Base-by-base conservation (phyloP, 2,329 filamentous ascomycete species). In the Biscogniauxia mediterranea region DNA sequence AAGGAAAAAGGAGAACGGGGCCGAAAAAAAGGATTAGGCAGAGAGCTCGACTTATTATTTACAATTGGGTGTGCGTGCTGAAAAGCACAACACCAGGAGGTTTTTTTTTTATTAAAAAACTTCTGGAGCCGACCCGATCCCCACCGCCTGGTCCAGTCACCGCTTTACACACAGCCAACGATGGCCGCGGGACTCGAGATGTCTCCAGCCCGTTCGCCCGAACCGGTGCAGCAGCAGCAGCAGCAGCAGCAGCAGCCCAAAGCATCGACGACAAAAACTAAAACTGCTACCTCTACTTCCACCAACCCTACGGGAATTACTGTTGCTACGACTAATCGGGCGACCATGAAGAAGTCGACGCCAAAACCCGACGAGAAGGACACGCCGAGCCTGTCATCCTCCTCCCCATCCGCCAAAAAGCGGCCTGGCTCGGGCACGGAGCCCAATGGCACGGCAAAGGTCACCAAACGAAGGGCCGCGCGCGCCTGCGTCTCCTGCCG, bases 401-500 rank as follows among this genome's bases (percentile, higher is more conserved):
- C 60, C 52, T 63, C 64, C 49, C 54, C 65, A 17, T 64, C 71
- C 32, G 63, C 70, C 9, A 74, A 74, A 61, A 75, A 75, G 60
- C 70, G 72, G 63, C 64, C 70, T n/a, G 67, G 70, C n/a, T 67
- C 72, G 15, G 64, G 64, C 13, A 63, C 72, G 11, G 74, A 76
- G 26, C 67, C 73, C 61, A 76, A 71, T 64, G 75, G 73, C 42
- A 65, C 73, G 9, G 73, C 77, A 62, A 87, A 86, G 72, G 71
- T 81, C 64, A 85, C 79, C 57, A 97, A 97, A 78, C 85, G 93
- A 71, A 86, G 93, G 72, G 93, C 93, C n/a, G 92, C 93, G 9
- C 91, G 94, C 69, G 93, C 93, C 19, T 97, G 93, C 75, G 91
- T 92, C 23, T 70, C 68, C 55, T 97, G 93, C 77, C 86, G 93